These are phyloP conservation scores for Sphaerulina musiva DNA, from an alignment of 2,329 filamentous ascomycete genomes.

Conservation along the genomic window DNA sequence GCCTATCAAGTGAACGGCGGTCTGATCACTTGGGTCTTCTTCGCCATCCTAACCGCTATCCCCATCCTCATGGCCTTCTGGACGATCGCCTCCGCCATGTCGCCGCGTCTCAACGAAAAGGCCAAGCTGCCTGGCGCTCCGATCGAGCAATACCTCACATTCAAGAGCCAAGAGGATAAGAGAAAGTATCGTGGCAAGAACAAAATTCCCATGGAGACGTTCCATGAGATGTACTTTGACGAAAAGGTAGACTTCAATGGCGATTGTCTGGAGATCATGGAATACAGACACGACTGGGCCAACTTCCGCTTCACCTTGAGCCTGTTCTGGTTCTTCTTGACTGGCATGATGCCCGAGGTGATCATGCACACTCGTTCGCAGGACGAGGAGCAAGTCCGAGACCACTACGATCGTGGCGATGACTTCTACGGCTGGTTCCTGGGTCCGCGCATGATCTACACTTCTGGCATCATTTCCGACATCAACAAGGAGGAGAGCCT, in stretches of 20 bases:
- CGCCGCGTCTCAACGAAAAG: slow-evolving; percentile 89
- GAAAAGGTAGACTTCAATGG: slow-evolving; percentile 93
- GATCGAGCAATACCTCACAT: slow-evolving; percentile 83
- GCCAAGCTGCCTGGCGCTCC: slow-evolving; percentile 76
- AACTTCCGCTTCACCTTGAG: slow-evolving; percentile 83
- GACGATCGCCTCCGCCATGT: slow-evolving; percentile 70
- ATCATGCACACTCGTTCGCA: slow-evolving; percentile 89
- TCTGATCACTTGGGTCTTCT: slow-evolving; percentile 79
- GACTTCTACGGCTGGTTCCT: slow-evolving; percentile 99
- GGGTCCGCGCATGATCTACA: slow-evolving; percentile 98
- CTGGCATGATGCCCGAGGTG: slow-evolving; percentile 80
- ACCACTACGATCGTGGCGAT: slow-evolving; percentile 95
- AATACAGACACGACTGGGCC: slow-evolving; percentile 96
- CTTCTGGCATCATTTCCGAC: slow-evolving; percentile 87
- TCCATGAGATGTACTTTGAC: slow-evolving; percentile 97
- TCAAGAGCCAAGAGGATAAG: slow-evolving; percentile 57
- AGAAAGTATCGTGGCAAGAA: slow-evolving; percentile 67
- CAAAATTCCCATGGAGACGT: slow-evolving; percentile 86
- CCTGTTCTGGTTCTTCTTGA: slow-evolving; percentile 82
- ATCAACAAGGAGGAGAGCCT: slow-evolving; percentile 80
- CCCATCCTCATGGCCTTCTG: slow-evolving; percentile 80
- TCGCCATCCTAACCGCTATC: slow-evolving; percentile 68
- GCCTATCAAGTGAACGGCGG: slow-evolving; percentile 80
- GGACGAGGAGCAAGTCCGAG: slow-evolving; percentile 95
- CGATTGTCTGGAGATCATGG: slow-evolving; percentile 78